Percentiles rank a stretch among this genome's conserved stretches.
Evolutionary conservation across 164 flowering plant genomes (phyloP).

Genomic region (Brasenia schreberi): DNA sequence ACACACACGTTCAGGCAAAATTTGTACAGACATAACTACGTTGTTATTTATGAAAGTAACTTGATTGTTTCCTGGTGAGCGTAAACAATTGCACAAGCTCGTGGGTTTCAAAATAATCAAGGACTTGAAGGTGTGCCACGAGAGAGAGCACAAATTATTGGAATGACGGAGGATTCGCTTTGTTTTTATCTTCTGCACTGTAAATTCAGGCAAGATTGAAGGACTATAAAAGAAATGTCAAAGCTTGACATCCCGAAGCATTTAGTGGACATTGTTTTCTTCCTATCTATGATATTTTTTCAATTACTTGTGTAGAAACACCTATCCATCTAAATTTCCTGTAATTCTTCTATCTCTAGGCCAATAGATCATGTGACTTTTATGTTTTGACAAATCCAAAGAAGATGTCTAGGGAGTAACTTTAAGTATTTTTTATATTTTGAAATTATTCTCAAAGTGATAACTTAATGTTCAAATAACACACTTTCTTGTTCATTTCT

Average conservation of each 20-base stretch:
- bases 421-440: no score
- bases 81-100: no score
- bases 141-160: neutral
- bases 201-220: no score
- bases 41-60: no score
- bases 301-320: neutral
- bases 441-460: neutral
- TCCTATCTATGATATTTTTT: neutral
- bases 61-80: neutral
- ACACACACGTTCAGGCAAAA: no score
- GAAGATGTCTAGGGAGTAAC: neutral
- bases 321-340: no score
- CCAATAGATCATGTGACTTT: neutral
- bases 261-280: neutral
- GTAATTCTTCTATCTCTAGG: neutral
- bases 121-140: no score
- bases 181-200: neutral
- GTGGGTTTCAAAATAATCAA: no score
- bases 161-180: neutral
- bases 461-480: neutral
- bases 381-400: neutral
- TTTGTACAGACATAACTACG: neutral
- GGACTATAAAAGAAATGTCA: no score
- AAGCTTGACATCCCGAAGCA: neutral
- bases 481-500: no score